A percentile compares a stretch with the other conserved stretches of the same genome.
Evolutionary conservation across 352 stramenopile genomes (phyloP).

Genomic region (Pythium guiyangense): DNA sequence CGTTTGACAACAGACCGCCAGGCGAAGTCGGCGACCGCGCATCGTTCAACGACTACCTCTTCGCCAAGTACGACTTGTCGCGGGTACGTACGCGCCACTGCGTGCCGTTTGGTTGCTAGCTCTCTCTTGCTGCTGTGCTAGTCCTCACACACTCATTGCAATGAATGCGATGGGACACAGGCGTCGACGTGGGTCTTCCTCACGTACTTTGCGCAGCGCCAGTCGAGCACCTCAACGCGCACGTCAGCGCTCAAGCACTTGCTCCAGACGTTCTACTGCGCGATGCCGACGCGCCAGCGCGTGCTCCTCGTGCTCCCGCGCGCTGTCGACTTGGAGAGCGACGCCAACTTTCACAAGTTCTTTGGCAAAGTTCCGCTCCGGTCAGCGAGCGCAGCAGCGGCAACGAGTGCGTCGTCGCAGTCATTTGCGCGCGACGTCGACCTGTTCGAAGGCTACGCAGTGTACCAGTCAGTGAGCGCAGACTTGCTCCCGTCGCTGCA

Average conservation of each 20-base stretch:
- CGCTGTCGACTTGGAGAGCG: slow-evolving; percentile 36
- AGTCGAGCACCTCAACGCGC: slow-evolving; percentile 24
- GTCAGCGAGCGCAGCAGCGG: not conserved
- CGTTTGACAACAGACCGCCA: slow-evolving; percentile 48
- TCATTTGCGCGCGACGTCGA: slow-evolving; percentile 22
- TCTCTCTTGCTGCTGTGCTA: not conserved
- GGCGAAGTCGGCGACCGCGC: slow-evolving; percentile 38
- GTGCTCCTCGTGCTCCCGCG: slow-evolving; percentile 53
- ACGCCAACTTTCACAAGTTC: slow-evolving; percentile 52
- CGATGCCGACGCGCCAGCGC: slow-evolving; percentile 28
- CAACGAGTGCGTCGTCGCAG: slow-evolving; percentile 15
- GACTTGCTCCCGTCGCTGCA: slow-evolving; percentile 41
- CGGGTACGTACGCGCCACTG: slow-evolving; percentile 27
- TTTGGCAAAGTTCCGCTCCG: slow-evolving; percentile 35
- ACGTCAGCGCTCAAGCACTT: slow-evolving; percentile 44
- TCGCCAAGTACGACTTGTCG: slow-evolving; percentile 49
- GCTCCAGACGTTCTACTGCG: slow-evolving; percentile 46
- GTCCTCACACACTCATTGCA: not conserved
- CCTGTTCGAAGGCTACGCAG: slow-evolving; percentile 33
- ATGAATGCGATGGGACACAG: slow-evolving; percentile 4
- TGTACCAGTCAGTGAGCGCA: slow-evolving; percentile 39
- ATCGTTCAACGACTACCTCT: slow-evolving; percentile 32
- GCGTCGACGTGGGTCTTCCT: slow-evolving; percentile 48
- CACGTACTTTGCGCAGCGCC: slow-evolving; percentile 49
- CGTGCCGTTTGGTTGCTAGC: too few relatives aligned